Base-by-base conservation (phyloP, 306 rosid genomes). In the Leucaena leucocephala region DNA sequence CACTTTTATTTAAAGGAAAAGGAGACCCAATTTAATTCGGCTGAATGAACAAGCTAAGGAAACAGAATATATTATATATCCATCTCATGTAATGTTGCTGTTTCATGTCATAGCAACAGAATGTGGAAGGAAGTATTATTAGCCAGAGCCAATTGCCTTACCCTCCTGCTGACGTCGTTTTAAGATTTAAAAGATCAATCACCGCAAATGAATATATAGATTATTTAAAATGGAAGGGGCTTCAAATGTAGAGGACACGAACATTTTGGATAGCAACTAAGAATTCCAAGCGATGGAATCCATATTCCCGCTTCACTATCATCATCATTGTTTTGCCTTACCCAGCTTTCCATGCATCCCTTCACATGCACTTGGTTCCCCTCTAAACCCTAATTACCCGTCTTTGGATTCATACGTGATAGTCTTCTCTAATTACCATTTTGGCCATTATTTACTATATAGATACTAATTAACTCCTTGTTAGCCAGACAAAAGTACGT, bases 291-390 rank as follows among this genome's bases (percentile, higher is more conserved):
- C 27, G 1, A 27, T 27, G 27, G 27, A 27, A 27, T 27, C 27
- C 27, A 27, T 27, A 27, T 27, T 27, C 1, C 27, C 27, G 27
- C 55, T 14, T 15, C 8, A 46, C 17, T 4, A 46, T 44, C 15
- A 13, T 27, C 27, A 27, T 46, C 52, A 46, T 46, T 46, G 3
- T 13, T 46, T n/a, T n/a, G n/a, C n/a, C n/a, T n/a, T n/a, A n/a
- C n/a, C 27, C 27, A 27, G 27, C 27, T 27, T 27, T 27, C 27
- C 27, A 1, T 27, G 27, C 27, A 27, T 27, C 1, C 27, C n/a
- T 50, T 14, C 93, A 88, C 97, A 83, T 86, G 94, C 91, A 81
- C 78, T 74, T 80, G 80, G 83, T 80, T 78, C 64, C 83, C 82
- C 72, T 21, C 5, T 66, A 65, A 39, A 39, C 85, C 85, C 83